Evolutionary conservation across 2,329 filamentous ascomycete species (phyloP).

Genomic region (Ophiostoma pallidulum): DNA sequence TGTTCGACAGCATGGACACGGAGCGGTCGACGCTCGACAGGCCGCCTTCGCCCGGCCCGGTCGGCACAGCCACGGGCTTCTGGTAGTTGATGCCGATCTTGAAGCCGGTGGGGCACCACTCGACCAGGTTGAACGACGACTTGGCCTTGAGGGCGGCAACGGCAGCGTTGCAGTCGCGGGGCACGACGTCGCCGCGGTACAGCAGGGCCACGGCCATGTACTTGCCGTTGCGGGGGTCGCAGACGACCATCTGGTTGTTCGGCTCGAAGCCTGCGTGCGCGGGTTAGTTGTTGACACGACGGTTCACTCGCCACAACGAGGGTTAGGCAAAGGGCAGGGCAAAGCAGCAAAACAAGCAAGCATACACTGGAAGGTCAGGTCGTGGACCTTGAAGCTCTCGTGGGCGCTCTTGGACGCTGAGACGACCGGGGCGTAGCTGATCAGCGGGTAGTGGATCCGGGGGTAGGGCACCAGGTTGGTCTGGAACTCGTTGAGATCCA

Average conservation of each 20-base stretch:
- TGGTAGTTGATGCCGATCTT: slow-evolving; percentile 70
- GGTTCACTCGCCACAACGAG: too few relatives aligned
- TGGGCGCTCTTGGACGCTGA: slow-evolving; percentile 69
- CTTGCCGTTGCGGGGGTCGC: slow-evolving; percentile 64
- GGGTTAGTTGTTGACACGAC: too few relatives aligned
- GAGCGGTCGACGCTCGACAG: slow-evolving; percentile 53
- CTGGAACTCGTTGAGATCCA: slow-evolving; percentile 70
- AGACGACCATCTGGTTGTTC: slow-evolving; percentile 72
- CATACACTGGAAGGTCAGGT: slow-evolving; percentile 65
- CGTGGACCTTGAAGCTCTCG: slow-evolving; percentile 79
- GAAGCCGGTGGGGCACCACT: slow-evolving; percentile 69
- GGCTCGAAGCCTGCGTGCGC: slow-evolving; percentile 54
- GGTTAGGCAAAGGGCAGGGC: neutral
- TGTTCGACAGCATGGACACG: slow-evolving; percentile 65
- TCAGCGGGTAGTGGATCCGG: slow-evolving; percentile 64
- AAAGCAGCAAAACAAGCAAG: slow-evolving; percentile 12
- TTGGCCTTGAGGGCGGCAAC: slow-evolving; percentile 61
- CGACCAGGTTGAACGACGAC: slow-evolving; percentile 62
- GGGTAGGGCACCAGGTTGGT: slow-evolving; percentile 67
- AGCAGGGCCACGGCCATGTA: slow-evolving; percentile 67
- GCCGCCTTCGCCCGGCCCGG: slow-evolving; percentile 44
- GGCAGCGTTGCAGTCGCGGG: slow-evolving; percentile 58
- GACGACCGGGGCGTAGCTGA: slow-evolving; percentile 63
- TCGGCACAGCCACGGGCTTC: slow-evolving; percentile 52
- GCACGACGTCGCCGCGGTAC: slow-evolving; percentile 63